A percentile compares a stretch with the other conserved stretches of the same genome.
phyloP scores from a whole-genome alignment of 2,329 filamentous ascomycete species.

The Penicillium frequentans region DNA sequence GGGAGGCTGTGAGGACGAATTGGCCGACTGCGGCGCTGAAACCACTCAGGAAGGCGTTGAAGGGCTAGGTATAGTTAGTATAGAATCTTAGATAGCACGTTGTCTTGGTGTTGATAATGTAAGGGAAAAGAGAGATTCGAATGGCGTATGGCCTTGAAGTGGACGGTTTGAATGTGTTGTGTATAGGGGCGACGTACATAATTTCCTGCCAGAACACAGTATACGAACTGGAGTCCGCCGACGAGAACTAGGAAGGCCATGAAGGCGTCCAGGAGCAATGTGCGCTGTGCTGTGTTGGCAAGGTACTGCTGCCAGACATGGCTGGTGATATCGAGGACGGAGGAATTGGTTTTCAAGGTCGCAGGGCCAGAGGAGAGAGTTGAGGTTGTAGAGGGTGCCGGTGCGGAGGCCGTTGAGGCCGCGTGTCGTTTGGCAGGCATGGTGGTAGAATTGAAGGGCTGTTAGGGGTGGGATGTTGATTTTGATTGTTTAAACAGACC shows the following conservation, averaged over 20 bases:
- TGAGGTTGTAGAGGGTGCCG: conserved; percentile 24
- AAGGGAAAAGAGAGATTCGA: neutral
- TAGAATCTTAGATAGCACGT: neutral
- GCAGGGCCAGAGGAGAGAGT: conserved; percentile 35
- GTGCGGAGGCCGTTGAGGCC: conserved; percentile 29
- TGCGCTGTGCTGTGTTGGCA: conserved; percentile 80
- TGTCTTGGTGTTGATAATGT: neutral
- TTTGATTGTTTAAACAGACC: neutral
- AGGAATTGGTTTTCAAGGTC: conserved; percentile 41
- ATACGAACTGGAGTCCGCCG: conserved; percentile 87
- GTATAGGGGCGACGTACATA: conserved; percentile 65
- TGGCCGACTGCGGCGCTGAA: conserved; percentile 95
- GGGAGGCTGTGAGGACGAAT: conserved; percentile 87
- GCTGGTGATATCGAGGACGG: conserved; percentile 58
- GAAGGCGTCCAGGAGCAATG: conserved; percentile 88
- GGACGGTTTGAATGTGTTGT: neutral
- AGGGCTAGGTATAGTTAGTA: conserved; percentile 65
- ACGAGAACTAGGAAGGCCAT: conserved; percentile 83
- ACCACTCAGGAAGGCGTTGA: conserved; percentile 96
- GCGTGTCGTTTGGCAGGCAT: conserved; percentile 32
- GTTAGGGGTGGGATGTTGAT: neutral
- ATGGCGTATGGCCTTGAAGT: neutral
- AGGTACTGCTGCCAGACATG: conserved; percentile 78
- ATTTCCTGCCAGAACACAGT: conserved; percentile 89
- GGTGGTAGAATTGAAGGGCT: conserved; percentile 10